These are phyloP conservation scores for Carpinus fangiana DNA, from an alignment of 306 rosid genomes.

Conservation along the genomic window DNA sequence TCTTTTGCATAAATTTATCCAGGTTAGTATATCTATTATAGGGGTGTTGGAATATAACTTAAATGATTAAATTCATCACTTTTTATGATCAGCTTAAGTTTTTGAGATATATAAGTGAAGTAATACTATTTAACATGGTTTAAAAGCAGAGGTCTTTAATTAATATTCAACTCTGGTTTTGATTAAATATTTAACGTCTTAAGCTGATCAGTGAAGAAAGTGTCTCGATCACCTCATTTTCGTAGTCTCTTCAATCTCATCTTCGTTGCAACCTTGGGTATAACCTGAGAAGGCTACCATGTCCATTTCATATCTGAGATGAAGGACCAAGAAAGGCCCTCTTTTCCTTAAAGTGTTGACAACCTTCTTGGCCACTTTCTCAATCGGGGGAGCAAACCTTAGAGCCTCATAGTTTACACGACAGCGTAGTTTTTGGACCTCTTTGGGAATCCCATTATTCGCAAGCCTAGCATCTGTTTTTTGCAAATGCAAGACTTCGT, in stretches of 20 bases:
- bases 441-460: slow-evolving; percentile 64
- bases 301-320: slow-evolving; percentile 98
- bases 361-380: slow-evolving; percentile 64
- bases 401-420: slow-evolving; percentile 70
- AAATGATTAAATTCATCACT: no score
- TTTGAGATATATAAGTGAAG: no score
- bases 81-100: no score
- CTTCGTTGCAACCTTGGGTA: slow-evolving; percentile 74
- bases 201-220: not conserved
- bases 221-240: slow-evolving; percentile 71
- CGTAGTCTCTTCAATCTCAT: slow-evolving; percentile 58
- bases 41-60: no score
- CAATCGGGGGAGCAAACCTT: slow-evolving; percentile 77
- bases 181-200: no score
- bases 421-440: slow-evolving; percentile 82
- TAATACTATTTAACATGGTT: no score
- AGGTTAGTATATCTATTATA: not conserved
- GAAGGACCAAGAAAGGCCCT: slow-evolving; percentile 93
- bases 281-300: slow-evolving; percentile 98
- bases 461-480: slow-evolving; percentile 83
- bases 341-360: slow-evolving; percentile 67
- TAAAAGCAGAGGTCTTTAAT: no score
- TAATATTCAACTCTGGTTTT: no score
- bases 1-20: slow-evolving; percentile 30
- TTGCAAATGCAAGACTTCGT: slow-evolving; percentile 77